phyloP scores from a whole-genome alignment of 2,329 filamentous ascomycete species.

The Daldinia sp. region DNA sequence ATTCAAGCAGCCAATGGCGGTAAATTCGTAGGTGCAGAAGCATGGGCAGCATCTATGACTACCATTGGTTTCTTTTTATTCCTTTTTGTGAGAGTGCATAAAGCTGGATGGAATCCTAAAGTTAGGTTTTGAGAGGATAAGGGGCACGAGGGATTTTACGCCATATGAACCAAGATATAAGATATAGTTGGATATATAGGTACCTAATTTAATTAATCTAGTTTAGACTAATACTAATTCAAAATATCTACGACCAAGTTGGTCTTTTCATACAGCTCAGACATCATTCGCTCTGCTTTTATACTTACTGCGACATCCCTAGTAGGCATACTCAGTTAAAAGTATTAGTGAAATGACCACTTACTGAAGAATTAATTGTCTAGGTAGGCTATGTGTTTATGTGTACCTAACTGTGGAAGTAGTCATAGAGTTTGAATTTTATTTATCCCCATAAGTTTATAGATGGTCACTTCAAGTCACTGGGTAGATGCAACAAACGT shows the following conservation, averaged over 20 bases:
- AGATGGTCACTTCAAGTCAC: too few species aligned
- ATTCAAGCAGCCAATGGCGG: constrained; percentile 49
- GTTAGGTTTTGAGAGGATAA: constrained; percentile 36
- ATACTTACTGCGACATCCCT: too few species aligned
- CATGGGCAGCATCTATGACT: constrained; percentile 53
- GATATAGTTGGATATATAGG: background rate
- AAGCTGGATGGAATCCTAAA: constrained; percentile 42
- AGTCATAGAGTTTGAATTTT: too few species aligned
- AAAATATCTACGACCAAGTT: background rate
- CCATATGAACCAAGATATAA: background rate
- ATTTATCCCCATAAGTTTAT: too few species aligned
- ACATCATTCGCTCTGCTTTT: too few species aligned
- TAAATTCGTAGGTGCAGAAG: constrained; percentile 48
- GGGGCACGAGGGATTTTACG: background rate
- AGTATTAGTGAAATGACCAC: too few species aligned
- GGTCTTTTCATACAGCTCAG: background rate
- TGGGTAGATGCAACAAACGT: too few species aligned
- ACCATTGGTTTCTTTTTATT: constrained; percentile 47
- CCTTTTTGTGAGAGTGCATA: constrained; percentile 41
- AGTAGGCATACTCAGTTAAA: too few species aligned
- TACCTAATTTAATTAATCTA: too few species aligned
- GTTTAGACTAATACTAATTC: background rate
- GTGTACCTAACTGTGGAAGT: too few species aligned
- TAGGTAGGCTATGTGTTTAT: too few species aligned
- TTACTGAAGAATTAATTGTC: too few species aligned